Conservation (phyloP, 805 yeast species). For the Cyberlindnera xylosilytica region DNA sequence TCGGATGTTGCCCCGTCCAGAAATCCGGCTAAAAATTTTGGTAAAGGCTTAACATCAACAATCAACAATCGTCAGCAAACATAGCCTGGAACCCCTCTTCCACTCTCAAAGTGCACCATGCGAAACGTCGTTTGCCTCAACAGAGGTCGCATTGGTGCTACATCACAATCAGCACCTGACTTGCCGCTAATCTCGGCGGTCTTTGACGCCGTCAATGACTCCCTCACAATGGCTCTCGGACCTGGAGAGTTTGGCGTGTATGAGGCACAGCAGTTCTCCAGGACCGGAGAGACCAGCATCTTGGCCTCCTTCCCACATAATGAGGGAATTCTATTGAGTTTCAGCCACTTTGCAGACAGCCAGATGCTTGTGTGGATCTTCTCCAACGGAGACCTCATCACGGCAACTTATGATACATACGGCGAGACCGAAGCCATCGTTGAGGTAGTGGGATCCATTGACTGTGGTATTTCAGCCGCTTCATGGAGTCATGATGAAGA, state of each 20-base stretch:
- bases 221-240: conserved; percentile 63
- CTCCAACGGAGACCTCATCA: conserved; percentile 69
- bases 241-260: conserved; percentile 50
- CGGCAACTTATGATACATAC: conserved; percentile 56
- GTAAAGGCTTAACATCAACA: neutral
- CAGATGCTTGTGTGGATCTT: conserved; percentile 64
- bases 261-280: conserved; percentile 76
- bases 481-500: conserved; percentile 93
- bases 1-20: no score
- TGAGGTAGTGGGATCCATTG: conserved; percentile 83
- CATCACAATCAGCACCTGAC: conserved; percentile 63
- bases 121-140: conserved; percentile 50
- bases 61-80: no score
- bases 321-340: conserved; percentile 45
- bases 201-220: conserved; percentile 73
- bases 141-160: conserved; percentile 48
- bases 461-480: conserved; percentile 69
- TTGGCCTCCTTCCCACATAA: conserved; percentile 60
- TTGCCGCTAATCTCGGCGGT: conserved; percentile 48
- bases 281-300: conserved; percentile 53
- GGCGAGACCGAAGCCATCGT: conserved; percentile 40
- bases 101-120: no score
- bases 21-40: no score
- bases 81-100: no score
- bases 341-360: conserved; percentile 69